These are phyloP conservation scores for Candida insectalens DNA, from an alignment of 805 yeast genomes.

Conservation along the genomic window DNA sequence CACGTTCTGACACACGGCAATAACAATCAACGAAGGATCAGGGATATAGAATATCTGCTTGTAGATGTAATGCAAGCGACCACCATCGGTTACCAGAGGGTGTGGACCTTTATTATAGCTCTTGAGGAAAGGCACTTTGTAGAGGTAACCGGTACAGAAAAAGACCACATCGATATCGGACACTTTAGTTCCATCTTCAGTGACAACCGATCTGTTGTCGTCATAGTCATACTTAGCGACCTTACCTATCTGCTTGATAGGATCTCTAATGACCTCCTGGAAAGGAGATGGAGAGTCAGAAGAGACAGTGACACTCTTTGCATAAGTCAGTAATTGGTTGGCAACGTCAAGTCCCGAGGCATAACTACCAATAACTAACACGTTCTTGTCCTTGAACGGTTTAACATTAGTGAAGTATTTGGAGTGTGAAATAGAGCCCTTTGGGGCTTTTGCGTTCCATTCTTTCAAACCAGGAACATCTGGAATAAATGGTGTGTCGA, in stretches of 20 bases:
- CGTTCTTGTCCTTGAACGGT: slow-evolving; percentile 25
- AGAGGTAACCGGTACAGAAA: slow-evolving; percentile 70
- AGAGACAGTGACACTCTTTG: slow-evolving; percentile 21
- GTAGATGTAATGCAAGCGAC: slow-evolving; percentile 28
- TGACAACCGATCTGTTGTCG: slow-evolving; percentile 26
- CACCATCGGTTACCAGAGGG: slow-evolving; percentile 25
- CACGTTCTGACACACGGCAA: slow-evolving; percentile 35
- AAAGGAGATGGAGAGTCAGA: slow-evolving; percentile 21
- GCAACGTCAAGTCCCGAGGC: slow-evolving; percentile 65
- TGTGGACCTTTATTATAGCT: slow-evolving; percentile 17
- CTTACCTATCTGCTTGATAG: slow-evolving; percentile 17
- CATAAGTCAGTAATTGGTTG: slow-evolving; percentile 22
- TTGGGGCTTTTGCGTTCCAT: slow-evolving; percentile 23
- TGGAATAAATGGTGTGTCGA: slow-evolving; percentile 37
- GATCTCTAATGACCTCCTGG: slow-evolving; percentile 17
- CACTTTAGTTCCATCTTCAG: slow-evolving; percentile 38
- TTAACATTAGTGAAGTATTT: slow-evolving; percentile 29
- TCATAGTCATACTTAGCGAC: slow-evolving; percentile 17
- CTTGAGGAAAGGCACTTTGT: slow-evolving; percentile 54
- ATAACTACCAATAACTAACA: slow-evolving; percentile 33
- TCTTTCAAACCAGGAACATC: slow-evolving; percentile 29
- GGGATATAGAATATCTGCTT: slow-evolving; percentile 36
- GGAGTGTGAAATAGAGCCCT: slow-evolving; percentile 32
- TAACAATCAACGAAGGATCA: slow-evolving; percentile 34
- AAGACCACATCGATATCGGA: slow-evolving; percentile 45